These are phyloP conservation scores for Mangifera indica DNA, from an alignment of 345 rosid genomes.

Conservation along the genomic window DNA sequence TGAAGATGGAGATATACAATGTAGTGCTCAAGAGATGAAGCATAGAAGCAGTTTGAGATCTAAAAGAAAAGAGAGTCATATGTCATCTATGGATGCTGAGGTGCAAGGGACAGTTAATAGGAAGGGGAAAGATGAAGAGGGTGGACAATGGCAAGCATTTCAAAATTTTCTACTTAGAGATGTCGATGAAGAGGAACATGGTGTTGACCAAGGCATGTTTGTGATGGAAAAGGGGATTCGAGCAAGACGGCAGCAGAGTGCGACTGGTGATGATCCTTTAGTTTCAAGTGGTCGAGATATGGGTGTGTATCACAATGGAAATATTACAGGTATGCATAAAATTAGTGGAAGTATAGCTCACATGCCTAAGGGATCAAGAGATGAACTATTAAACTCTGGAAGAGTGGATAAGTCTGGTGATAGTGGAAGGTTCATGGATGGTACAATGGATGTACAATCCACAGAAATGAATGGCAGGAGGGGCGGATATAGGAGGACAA, in stretches of 20 bases:
- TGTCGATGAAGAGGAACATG: conserved; percentile 64
- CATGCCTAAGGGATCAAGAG: conserved; percentile 49
- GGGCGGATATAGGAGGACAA: conserved; percentile 38
- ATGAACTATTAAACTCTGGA: conserved; percentile 49
- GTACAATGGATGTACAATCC: conserved; percentile 45
- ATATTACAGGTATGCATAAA: conserved; percentile 36
- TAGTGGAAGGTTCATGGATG: conserved; percentile 34
- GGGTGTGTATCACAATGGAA: conserved; percentile 45
- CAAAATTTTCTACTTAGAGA: conserved; percentile 72
- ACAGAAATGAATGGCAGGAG: conserved; percentile 45
- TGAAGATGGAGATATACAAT: conserved; percentile 37
- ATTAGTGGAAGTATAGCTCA: conserved; percentile 48
- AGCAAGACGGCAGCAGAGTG: conserved; percentile 48
- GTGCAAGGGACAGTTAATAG: conserved; percentile 38
- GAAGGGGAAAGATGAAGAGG: conserved; percentile 45
- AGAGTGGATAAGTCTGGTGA: conserved; percentile 33
- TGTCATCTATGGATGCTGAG: conserved; percentile 30
- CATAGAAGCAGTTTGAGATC: conserved; percentile 34
- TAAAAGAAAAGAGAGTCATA: conserved; percentile 32
- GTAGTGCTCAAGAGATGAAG: conserved; percentile 23
- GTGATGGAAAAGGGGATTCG: conserved; percentile 58
- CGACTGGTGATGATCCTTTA: conserved; percentile 57
- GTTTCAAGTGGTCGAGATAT: conserved; percentile 43
- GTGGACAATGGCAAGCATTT: conserved; percentile 89
- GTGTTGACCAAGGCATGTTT: conserved; percentile 42